Evolutionary conservation across 2,329 filamentous ascomycete genomes (phyloP).

Genomic region (Tolypocladium inflatum): DNA sequence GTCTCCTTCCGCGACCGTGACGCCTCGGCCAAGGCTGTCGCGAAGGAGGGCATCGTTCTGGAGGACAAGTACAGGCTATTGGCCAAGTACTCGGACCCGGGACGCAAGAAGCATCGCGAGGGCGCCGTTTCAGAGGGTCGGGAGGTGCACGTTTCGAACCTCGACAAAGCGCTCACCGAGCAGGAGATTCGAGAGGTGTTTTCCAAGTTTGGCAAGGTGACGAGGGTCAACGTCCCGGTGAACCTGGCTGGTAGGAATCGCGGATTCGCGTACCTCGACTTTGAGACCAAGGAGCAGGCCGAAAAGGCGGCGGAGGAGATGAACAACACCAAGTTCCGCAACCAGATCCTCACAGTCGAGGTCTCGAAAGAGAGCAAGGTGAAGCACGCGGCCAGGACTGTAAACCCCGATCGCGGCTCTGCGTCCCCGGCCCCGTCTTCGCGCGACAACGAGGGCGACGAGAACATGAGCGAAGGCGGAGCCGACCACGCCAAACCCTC

Average conservation of each 20-base stretch:
- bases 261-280: slow-evolving; percentile 75
- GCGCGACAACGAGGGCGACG: slow-evolving; percentile 26
- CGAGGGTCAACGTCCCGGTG: slow-evolving; percentile 60
- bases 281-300: slow-evolving; percentile 60
- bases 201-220: slow-evolving; percentile 64
- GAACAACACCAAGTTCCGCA: slow-evolving; percentile 61
- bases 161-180: slow-evolving; percentile 54
- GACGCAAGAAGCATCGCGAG: slow-evolving; percentile 65
- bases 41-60: slow-evolving; percentile 61
- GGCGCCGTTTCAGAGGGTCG: slow-evolving; percentile 80
- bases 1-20: slow-evolving; percentile 68
- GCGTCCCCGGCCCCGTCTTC: slow-evolving; percentile 25
- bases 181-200: slow-evolving; percentile 64
- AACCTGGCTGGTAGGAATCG: slow-evolving; percentile 59
- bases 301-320: slow-evolving; percentile 56
- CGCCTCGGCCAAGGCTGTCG: slow-evolving; percentile 61
- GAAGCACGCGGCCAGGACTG: slow-evolving; percentile 42
- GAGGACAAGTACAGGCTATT: slow-evolving; percentile 60
- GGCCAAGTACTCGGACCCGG: slow-evolving; percentile 78
- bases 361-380: slow-evolving; percentile 46
- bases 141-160: slow-evolving; percentile 69
- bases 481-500: slow-evolving; percentile 22
- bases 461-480: slow-evolving; percentile 24
- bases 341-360: slow-evolving; percentile 58
- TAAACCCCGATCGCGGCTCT: slow-evolving; percentile 19